Evolutionary conservation across 192 early-diverging fungal species (phyloP), one percentile per base, ranked within the genome.

Genomic region (Linnemannia schmuckeri): DNA sequence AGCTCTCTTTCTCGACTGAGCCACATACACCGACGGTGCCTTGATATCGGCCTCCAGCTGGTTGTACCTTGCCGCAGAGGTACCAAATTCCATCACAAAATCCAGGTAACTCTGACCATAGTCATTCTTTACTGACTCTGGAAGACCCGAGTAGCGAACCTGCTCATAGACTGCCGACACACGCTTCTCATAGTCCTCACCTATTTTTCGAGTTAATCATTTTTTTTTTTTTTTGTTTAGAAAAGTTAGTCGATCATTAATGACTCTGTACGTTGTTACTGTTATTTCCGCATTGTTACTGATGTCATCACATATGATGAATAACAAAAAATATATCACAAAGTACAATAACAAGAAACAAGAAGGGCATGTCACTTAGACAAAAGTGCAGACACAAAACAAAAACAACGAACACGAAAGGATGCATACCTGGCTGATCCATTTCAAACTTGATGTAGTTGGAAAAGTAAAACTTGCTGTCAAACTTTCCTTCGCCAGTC

Each of bases 401-500:
- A 72, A 13, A 33, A 37, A 2, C 52, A 73, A n/a, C 0, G 54
- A 24, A 15, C 18, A 76, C 27, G 22, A 22, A 8, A 38, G 27
- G 49, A 6, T 8, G 24, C 75, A 42, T 84, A 94, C 92, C 93
- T 47, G 73, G 84, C 71, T 93, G 91, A 38, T 81, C 88, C 75
- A 94, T 88, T 78, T 96, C 95, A 83, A 96, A 94, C 69, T 89
- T 88, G 40, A 96, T 77, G 55, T 91, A 94, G 44, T 88, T 89
- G 42, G 90, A 88, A 55, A 93, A 90, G 68, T 92, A 89, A 87
- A 89, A 95, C 70, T 91, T 92, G 46, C 85, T 90, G 18, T 88
- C 87, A 38, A 90, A 74, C 68, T 82, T 89, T 77, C 79, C 88
- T 44, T 82, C 81, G 61, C 77, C 89, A 61, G 82, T 90, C 75